A percentile compares a stretch with the other conserved stretches of the same genome.
Conservation (phyloP, 805 yeast genomes). For the Nakazawaea peltata region DNA sequence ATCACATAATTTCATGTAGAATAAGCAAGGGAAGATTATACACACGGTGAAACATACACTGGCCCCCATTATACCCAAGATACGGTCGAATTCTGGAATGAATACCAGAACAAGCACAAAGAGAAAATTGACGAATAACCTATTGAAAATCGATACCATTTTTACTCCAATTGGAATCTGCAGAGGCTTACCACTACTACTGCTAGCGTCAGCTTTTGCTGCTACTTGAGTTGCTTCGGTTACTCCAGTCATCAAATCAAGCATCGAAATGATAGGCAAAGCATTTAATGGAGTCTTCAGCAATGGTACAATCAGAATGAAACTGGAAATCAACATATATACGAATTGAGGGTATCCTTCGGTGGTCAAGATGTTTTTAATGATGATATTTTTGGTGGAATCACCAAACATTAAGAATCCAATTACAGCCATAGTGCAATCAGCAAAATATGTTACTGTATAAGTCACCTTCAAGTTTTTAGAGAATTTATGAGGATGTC, state of each 20-base stretch:
- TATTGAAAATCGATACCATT: background rate
- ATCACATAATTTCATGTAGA: constrained; percentile 59
- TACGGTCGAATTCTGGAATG: constrained; percentile 78
- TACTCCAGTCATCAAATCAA: constrained; percentile 38
- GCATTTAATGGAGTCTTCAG: constrained; percentile 86
- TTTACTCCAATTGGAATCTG: background rate
- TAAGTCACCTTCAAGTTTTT: constrained; percentile 48
- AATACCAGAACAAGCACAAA: constrained; percentile 61
- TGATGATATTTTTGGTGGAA: constrained; percentile 60
- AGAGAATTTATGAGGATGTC: constrained; percentile 57
- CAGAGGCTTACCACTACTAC: constrained; percentile 10
- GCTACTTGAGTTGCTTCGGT: constrained; percentile 7
- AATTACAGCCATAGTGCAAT: constrained; percentile 50
- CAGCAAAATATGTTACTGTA: constrained; percentile 48
- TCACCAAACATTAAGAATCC: constrained; percentile 81
- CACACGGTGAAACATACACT: constrained; percentile 77
- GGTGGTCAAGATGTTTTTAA: constrained; percentile 63
- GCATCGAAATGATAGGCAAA: constrained; percentile 73
- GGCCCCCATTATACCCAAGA: constrained; percentile 80
- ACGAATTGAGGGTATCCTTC: constrained; percentile 61
- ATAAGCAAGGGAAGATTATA: constrained; percentile 68
- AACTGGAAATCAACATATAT: constrained; percentile 46
- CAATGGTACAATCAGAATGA: constrained; percentile 74
- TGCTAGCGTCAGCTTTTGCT: constrained; percentile 2
- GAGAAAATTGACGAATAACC: constrained; percentile 46